Conservation (phyloP, 2,329 filamentous ascomycete species). For the Sporothrix luriei region DNA sequence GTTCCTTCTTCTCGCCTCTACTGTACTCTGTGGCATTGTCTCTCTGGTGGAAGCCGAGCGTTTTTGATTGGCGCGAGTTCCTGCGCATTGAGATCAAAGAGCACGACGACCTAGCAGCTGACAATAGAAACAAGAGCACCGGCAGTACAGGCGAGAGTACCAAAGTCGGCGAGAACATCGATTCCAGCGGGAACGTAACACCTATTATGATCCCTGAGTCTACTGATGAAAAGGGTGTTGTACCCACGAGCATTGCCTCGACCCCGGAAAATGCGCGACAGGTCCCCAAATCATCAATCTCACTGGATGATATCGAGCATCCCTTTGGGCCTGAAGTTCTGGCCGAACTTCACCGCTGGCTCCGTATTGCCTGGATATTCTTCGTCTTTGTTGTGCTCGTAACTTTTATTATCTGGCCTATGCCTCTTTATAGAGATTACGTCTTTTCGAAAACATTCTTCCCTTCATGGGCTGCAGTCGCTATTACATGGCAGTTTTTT, state of each 20-base stretch:
- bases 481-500: conserved; percentile 53
- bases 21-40: conserved; percentile 53
- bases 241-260: not conserved
- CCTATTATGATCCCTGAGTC: conserved; percentile 6
- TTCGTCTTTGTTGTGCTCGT: conserved; percentile 43
- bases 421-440: conserved; percentile 54
- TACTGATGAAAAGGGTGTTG: conserved; percentile 1
- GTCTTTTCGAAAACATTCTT: conserved; percentile 54
- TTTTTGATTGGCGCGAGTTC: conserved; percentile 46
- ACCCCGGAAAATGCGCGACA: no score
- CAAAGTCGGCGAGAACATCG: no score
- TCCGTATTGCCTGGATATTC: conserved; percentile 29
- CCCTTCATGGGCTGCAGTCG: conserved; percentile 49
- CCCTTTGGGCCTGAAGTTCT: conserved; percentile 27
- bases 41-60: conserved; percentile 43
- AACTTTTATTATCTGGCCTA: conserved; percentile 53
- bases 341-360: conserved; percentile 30
- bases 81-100: conserved; percentile 51
- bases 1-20: conserved; percentile 51
- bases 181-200: conserved; percentile 17
- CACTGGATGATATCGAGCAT: conserved; percentile 47
- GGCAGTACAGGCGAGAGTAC: no score
- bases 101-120: conserved; percentile 40
- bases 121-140: not conserved
- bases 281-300: conserved; percentile 25